Evolutionary conservation across 176 grass and related monocot genomes (phyloP).

Genomic region (Oryza punctata): DNA sequence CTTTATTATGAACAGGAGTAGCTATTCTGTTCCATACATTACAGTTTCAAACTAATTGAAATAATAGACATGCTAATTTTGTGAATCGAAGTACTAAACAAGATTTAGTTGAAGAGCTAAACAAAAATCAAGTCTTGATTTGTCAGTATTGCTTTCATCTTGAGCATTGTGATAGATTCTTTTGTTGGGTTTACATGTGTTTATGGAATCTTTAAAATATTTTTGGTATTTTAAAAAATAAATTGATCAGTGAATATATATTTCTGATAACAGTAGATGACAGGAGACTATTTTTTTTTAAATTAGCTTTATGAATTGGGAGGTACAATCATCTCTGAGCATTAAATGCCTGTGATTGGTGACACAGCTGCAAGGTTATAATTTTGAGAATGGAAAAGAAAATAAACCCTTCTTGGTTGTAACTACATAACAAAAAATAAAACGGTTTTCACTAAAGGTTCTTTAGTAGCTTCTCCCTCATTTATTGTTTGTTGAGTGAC

Average conservation of each 20-base stretch:
- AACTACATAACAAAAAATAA: too few relatives aligned
- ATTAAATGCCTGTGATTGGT: too few relatives aligned
- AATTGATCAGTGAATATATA: not conserved
- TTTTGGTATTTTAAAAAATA: not conserved
- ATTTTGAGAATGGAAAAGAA: too few relatives aligned
- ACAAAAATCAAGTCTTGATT: not conserved
- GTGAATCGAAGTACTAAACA: not conserved
- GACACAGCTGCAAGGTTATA: too few relatives aligned
- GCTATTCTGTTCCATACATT: not conserved
- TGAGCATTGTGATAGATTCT: not conserved
- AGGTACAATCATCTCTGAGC: too few relatives aligned
- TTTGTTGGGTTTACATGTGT: not conserved
- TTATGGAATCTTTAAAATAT: not conserved
- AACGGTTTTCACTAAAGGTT: too few relatives aligned
- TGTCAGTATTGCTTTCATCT: not conserved
- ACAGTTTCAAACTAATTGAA: not conserved
- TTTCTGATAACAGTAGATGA: not conserved
- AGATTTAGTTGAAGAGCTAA: not conserved
- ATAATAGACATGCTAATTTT: not conserved
- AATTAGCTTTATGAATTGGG: not conserved
- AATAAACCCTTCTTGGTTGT: too few relatives aligned
- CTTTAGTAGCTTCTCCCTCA: too few relatives aligned
- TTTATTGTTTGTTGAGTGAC: too few relatives aligned
- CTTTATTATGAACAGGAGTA: constrained; percentile 5
- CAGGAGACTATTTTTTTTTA: not conserved